Evolutionary conservation across 192 early-diverging fungal species (phyloP), one percentile per base, ranked within the genome.

Genomic region (Entomortierella lignicola): DNA sequence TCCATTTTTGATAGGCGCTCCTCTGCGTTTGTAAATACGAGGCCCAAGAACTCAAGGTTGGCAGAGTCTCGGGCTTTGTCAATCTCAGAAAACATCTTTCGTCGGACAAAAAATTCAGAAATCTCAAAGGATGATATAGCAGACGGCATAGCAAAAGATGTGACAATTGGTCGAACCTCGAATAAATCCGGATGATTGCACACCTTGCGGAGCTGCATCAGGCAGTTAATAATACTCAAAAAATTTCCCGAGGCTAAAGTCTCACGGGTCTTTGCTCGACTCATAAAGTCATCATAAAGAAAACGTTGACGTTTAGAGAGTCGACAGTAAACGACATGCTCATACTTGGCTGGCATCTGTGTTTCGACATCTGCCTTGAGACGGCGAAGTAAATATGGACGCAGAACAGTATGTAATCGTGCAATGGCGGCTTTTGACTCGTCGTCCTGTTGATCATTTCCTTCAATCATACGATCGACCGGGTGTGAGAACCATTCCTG

Each of bases 401-500:
- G 83, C 13, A 84, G 71, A n/a, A 88, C 88, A 43, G 83, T 91
- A 60, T 88, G 92, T 15, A 91, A 80, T 72, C 81, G 85, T 55
- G 75, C 84, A 62, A 87, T 90, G 57, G 87, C 86, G 60, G 69
- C 81, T 32, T 80, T 83, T 26, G 83, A 88, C 54, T 83, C 86
- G 42, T 85, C 88, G 52, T 81, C 82, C 71, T 83, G 66, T 60
- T 81, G 80, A 43, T 85, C 82, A 13, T 83, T 88, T 30, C 85
- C 82, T 51, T 92, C 89, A 29, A 94, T 89, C 69, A 91, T 88
- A 54, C 88, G 88, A 72, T 97, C 95, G n/a, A 98, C 90, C n/a
- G 91, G 89, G 63, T 89, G 86, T 12, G 90, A 86, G 77, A 93
- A 98, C 94, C 94, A 95, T 55, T 92, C 91, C 64, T 92, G 91